Base-by-base conservation (phyloP, 225 moss, liverwort and hornwort genomes). In the Climacium dendroides region DNA sequence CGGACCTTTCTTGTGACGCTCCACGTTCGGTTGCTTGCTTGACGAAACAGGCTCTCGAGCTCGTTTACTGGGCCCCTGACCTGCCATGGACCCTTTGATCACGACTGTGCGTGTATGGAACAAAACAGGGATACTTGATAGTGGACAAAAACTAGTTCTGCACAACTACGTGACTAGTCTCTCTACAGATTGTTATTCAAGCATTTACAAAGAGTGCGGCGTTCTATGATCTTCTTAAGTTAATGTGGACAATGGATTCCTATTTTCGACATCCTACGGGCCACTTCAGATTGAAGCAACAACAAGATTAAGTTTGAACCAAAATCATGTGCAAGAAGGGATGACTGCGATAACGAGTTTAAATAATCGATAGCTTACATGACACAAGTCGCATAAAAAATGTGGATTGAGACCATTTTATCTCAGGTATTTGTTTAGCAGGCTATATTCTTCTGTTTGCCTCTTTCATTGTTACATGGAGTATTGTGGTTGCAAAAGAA, bases 1-100 rank as follows among this genome's bases (percentile, higher is more conserved):
- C 15, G 92, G 92, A 74, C 92, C 90, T 80, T 92, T 92, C 76
- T 92, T 92, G 24, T 84, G 83, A 80, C 92, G 92, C 86, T 88
- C 90, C 58, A 79, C 60, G 24, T 86, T 86, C 17, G 70, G 55
- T 80, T 92, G 88, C 80, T 88, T 92, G 71, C 55, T 80, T 9
- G 66, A 67, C 41, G 78, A 61, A 87, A 84, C 84, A 69, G 43
- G 80, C 57, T 92, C 92, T 62, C 90, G 88, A 80, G 83, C 86
- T 86, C 92, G 90, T 86, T 92, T 91, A 87, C 69, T 92, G 62
- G 92, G 86, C 23, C 86, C 85, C 58, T 92, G 88, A 83, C 83
- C 92, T 90, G 90, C 89, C 83, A 83, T 66, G 29, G 37, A 85
- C 83, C 48, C 61, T 65, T 75, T 60, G 59, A 90, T 85, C 79